Conservation (phyloP, 2,329 filamentous ascomycete genomes). For the Ophiocordyceps camponoti-floridani region DNA sequence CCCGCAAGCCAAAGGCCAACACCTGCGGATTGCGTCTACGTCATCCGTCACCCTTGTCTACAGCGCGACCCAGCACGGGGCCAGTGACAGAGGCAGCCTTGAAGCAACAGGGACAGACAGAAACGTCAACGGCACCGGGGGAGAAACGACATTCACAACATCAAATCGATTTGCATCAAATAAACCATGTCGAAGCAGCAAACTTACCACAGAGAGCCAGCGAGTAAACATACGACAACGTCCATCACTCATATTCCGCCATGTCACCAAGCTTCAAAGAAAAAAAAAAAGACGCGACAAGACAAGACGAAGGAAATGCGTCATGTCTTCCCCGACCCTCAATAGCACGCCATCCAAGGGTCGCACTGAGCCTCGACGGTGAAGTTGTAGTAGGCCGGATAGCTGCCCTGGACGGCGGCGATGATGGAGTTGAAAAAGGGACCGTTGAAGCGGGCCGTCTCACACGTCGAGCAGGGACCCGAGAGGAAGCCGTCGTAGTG, state of each 20-base stretch:
- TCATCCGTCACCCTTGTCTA: too few species aligned
- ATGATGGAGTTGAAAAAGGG: conserved; percentile 19
- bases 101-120: background rate
- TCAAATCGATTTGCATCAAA: background rate
- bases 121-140: background rate
- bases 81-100: too few species aligned
- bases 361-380: conserved; percentile 18
- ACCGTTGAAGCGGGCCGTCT: conserved; percentile 16
- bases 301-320: conserved; percentile 1
- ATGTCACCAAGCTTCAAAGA: conserved; percentile 1
- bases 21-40: too few species aligned
- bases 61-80: too few species aligned
- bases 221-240: conserved; percentile 3
- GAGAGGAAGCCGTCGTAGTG: conserved; percentile 18
- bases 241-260: conserved; percentile 2
- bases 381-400: conserved; percentile 19
- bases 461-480: conserved; percentile 17
- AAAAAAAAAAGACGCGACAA: background rate
- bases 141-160: background rate
- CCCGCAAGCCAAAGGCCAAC: too few species aligned
- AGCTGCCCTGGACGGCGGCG: conserved; percentile 18
- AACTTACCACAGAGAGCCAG: conserved; percentile 5
- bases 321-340: conserved; percentile 1
- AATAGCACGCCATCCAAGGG: conserved; percentile 19
- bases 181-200: conserved; percentile 1